Percentiles rank a stretch among this genome's conserved stretches.
phyloP scores from a whole-genome alignment of 306 rosid genomes.

The Ormosia semicastrata region DNA sequence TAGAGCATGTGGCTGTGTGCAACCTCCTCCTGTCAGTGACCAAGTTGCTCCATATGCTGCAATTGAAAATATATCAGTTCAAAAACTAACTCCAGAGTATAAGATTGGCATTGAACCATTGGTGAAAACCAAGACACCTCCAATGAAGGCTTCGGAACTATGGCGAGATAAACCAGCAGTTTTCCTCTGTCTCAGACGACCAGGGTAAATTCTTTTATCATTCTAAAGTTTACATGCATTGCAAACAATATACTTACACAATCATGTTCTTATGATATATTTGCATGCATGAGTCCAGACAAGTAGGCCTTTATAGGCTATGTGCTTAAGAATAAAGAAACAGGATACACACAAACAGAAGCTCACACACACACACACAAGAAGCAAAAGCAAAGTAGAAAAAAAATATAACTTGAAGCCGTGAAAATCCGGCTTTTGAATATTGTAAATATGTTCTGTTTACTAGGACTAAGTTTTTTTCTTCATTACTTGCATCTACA shows the following conservation, averaged over 20 bases:
- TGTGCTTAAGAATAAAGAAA: not conserved
- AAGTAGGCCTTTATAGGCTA: not conserved
- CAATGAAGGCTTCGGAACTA: conserved; percentile 71
- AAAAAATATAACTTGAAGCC: too few species aligned
- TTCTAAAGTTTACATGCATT: not conserved
- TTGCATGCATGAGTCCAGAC: not conserved
- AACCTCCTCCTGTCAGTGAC: conserved; percentile 62
- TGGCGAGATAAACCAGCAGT: conserved; percentile 76
- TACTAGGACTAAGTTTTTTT: not conserved
- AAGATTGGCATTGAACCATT: conserved; percentile 75
- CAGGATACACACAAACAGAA: not conserved
- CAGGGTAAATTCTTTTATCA: conserved; percentile 66
- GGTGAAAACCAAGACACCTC: conserved; percentile 78
- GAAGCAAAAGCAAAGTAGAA: too few species aligned
- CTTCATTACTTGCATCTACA: not conserved
- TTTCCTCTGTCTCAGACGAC: conserved; percentile 79
- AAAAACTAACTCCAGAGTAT: conserved; percentile 78
- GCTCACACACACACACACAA: not conserved
- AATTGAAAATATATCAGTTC: conserved; percentile 65
- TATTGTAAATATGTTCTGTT: not conserved
- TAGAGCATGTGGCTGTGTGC: conserved; percentile 72
- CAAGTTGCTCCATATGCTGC: conserved; percentile 66
- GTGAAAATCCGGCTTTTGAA: not conserved
- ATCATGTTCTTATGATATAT: not conserved
- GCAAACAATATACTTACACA: not conserved